Conservation (phyloP, 2,329 filamentous ascomycete species). For the Cladosporium sp. region DNA sequence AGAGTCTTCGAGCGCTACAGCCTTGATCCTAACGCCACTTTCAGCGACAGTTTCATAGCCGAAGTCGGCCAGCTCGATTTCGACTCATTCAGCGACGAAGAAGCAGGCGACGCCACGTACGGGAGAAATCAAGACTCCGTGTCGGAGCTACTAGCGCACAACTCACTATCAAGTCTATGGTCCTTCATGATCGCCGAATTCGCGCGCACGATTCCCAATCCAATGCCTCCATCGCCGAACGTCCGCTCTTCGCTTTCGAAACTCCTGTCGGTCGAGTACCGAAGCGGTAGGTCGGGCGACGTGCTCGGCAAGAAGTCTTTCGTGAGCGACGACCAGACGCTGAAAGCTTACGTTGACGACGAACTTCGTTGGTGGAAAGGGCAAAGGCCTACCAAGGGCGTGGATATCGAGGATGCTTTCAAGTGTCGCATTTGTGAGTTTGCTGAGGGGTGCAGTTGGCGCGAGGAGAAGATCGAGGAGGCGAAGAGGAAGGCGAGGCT, state of each 20-base stretch:
- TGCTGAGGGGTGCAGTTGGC: constrained; percentile 72
- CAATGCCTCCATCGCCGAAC: constrained; percentile 39
- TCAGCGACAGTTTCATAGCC: constrained; percentile 75
- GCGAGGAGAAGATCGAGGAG: constrained; percentile 64
- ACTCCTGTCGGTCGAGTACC: constrained; percentile 56
- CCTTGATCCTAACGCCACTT: constrained; percentile 59
- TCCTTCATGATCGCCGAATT: constrained; percentile 59
- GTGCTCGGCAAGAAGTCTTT: constrained; percentile 59
- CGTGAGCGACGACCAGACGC: constrained; percentile 58
- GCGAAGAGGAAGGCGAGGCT: constrained; percentile 31
- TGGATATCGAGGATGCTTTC: constrained; percentile 78
- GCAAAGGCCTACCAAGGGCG: constrained; percentile 65
- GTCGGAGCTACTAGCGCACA: constrained; percentile 54
- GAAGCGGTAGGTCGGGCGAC: constrained; percentile 42
- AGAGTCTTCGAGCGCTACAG: constrained; percentile 67
- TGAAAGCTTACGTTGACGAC: constrained; percentile 63
- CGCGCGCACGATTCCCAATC: constrained; percentile 33
- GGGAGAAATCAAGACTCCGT: constrained; percentile 42
- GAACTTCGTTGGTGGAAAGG: constrained; percentile 90
- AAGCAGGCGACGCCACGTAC: constrained; percentile 25
- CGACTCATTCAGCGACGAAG: constrained; percentile 31
- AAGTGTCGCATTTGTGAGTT: constrained; percentile 89
- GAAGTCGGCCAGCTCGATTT: constrained; percentile 68
- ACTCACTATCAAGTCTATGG: constrained; percentile 59
- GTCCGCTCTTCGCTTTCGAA: constrained; percentile 43